Evolutionary conservation across 2,329 filamentous ascomycete species (phyloP).

Genomic region (Sordariomycetes sp.): DNA sequence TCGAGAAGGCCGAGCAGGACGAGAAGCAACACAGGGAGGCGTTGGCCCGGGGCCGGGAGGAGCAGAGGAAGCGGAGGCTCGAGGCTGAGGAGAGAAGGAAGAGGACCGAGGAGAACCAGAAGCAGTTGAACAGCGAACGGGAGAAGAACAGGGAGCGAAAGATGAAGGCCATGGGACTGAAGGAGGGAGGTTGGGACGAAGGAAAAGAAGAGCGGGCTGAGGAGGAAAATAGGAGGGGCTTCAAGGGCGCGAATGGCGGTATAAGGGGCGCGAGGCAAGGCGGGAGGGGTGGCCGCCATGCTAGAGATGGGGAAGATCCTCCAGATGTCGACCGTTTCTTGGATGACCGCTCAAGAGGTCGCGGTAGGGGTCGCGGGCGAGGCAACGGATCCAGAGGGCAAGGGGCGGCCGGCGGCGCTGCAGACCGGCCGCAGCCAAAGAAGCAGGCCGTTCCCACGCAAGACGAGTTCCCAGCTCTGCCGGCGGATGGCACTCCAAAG

Average conservation of each 20-base stretch:
- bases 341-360: conserved; percentile 21
- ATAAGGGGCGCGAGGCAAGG: conserved; percentile 24
- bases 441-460: conserved; percentile 15
- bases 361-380: conserved; percentile 22
- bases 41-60: conserved; percentile 45
- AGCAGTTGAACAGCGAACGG: conserved; percentile 48
- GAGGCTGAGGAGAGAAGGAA: conserved; percentile 43
- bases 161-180: conserved; percentile 45
- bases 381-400: conserved; percentile 24
- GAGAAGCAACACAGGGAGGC: conserved; percentile 45
- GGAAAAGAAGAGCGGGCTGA: conserved; percentile 38
- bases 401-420: conserved; percentile 12
- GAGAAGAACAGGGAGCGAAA: conserved; percentile 52
- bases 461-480: conserved; percentile 27
- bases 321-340: conserved; percentile 25
- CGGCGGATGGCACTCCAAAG: conserved; percentile 15
- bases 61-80: conserved; percentile 39
- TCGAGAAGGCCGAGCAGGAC: conserved; percentile 49
- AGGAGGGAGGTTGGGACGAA: conserved; percentile 49
- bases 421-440: conserved; percentile 2
- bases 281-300: conserved; percentile 25
- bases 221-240: conserved; percentile 29
- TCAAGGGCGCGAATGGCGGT: conserved; percentile 32
- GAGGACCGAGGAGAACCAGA: conserved; percentile 41
- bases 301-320: conserved; percentile 19